A percentile compares a stretch with the other conserved stretches of the same genome.
phyloP scores from a whole-genome alignment of 2,329 filamentous ascomycete species.

The Magnaporthiopsis incrustans region DNA sequence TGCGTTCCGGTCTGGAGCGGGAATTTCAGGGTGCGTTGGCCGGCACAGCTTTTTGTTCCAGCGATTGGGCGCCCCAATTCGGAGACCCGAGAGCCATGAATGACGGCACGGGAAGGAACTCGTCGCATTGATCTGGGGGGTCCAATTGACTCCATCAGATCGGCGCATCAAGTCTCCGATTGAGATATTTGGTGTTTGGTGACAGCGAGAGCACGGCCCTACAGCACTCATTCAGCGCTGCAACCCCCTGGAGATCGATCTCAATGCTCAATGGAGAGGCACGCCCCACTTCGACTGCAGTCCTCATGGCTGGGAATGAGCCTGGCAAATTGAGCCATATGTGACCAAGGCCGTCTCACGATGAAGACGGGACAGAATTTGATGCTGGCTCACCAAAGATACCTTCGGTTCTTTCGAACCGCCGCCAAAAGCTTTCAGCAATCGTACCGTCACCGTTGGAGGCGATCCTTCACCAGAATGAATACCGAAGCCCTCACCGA shows the following conservation, averaged over 20 bases:
- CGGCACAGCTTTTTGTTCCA: not conserved
- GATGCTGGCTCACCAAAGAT: not conserved
- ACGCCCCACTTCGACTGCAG: not conserved
- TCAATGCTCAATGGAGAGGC: not conserved
- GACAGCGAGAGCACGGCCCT: not conserved
- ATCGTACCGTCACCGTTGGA: not conserved
- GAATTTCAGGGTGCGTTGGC: not conserved
- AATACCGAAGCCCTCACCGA: constrained; percentile 23
- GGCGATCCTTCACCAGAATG: constrained; percentile 17
- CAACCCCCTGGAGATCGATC: not conserved
- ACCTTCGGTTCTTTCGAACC: not conserved
- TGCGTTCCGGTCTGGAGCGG: not conserved
- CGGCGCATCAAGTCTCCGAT: no score
- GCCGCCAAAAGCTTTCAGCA: not conserved
- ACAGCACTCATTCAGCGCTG: not conserved
- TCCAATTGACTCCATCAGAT: no score
- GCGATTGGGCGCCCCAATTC: not conserved
- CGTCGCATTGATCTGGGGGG: no score
- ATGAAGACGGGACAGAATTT: not conserved
- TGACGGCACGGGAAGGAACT: no score
- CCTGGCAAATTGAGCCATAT: no score
- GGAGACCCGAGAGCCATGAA: no score
- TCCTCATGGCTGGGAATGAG: no score
- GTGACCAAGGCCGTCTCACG: not conserved
- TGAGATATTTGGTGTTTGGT: no score